Conservation (phyloP, 2,329 filamentous ascomycete species). For the Penicillium sp. region DNA sequence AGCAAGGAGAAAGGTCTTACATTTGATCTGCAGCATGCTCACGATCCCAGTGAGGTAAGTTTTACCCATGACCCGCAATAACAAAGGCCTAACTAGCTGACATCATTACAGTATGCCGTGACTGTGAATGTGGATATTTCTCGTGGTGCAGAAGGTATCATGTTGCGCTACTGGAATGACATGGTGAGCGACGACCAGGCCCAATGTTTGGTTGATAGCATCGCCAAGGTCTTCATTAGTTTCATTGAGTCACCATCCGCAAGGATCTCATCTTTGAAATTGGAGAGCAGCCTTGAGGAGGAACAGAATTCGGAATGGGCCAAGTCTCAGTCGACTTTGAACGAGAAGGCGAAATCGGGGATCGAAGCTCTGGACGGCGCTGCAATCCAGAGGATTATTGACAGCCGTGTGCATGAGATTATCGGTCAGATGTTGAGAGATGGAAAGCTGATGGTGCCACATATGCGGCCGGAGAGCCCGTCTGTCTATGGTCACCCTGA, state of each 20-base stretch:
- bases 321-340: constrained; percentile 17
- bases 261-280: constrained; percentile 26
- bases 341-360: constrained; percentile 15
- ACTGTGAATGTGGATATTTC: constrained; percentile 45
- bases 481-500: constrained; percentile 20
- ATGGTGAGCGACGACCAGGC: constrained; percentile 40
- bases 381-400: constrained; percentile 36
- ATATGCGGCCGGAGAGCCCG: constrained; percentile 15
- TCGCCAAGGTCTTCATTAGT: constrained; percentile 35
- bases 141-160: constrained; percentile 37
- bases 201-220: constrained; percentile 31
- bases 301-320: constrained; percentile 15
- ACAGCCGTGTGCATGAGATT: constrained; percentile 38
- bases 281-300: constrained; percentile 9
- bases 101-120: constrained; percentile 36
- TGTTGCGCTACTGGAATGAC: constrained; percentile 45
- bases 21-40: constrained; percentile 35
- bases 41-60: constrained; percentile 44
- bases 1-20: constrained; percentile 30
- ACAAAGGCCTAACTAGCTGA: constrained; percentile 12
- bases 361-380: constrained; percentile 22
- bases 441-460: constrained; percentile 28
- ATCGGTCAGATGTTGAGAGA: constrained; percentile 37
- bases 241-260: constrained; percentile 35
- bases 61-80: too few relatives aligned